phyloP scores from a whole-genome alignment of 768 basidiomycete species.

The Rhodotorula diobovata region DNA sequence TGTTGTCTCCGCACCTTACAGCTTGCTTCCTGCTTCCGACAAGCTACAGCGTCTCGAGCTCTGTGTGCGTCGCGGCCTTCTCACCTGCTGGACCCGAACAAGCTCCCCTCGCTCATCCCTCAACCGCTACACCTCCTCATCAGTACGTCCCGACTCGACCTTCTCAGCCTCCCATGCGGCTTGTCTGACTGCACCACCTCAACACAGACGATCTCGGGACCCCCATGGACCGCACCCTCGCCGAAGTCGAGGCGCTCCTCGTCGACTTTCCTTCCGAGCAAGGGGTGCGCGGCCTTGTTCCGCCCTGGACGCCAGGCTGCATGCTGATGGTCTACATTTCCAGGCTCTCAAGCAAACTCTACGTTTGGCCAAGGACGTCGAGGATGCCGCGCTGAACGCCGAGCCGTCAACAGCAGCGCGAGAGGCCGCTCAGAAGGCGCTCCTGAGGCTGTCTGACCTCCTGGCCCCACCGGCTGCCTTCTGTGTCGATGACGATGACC shows the following conservation, averaged over 20 bases:
- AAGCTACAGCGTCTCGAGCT: too few relatives aligned
- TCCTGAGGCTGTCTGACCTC: not conserved
- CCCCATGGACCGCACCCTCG: not conserved
- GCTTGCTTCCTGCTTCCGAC: too few relatives aligned
- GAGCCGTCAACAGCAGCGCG: not conserved
- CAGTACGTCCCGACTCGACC: too few relatives aligned
- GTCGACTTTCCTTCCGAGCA: not conserved
- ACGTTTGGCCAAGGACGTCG: not conserved
- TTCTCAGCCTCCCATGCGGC: too few relatives aligned
- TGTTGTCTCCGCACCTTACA: too few relatives aligned
- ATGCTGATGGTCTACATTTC: not conserved
- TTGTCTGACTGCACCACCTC: too few relatives aligned
- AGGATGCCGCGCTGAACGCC: not conserved
- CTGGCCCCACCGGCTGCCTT: not conserved
- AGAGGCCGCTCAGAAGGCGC: not conserved
- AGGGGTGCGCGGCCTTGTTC: not conserved
- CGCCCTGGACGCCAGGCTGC: not conserved
- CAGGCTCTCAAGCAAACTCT: not conserved
- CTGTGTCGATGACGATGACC: not conserved
- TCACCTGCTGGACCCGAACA: too few relatives aligned
- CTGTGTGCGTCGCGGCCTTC: too few relatives aligned
- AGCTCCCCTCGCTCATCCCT: too few relatives aligned
- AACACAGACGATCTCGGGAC: too few relatives aligned
- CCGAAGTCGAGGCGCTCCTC: not conserved
- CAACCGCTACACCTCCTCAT: too few relatives aligned